Evolutionary conservation across 176 grass and related monocot genomes (phyloP), one percentile per base, ranked within the genome.

Genomic region (Oryza glaberrima): DNA sequence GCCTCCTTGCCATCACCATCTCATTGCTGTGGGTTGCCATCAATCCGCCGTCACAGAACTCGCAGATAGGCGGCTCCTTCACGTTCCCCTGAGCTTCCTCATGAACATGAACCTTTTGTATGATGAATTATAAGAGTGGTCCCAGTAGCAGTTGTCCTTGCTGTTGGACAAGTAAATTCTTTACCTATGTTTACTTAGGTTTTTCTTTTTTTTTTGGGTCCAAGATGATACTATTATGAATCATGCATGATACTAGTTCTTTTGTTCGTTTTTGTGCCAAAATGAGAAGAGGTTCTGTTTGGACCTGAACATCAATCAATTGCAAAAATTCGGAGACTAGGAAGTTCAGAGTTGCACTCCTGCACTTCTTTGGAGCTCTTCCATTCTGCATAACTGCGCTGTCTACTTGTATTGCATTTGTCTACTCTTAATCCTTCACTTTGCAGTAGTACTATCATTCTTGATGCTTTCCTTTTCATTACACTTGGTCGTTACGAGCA

Each of bases 11-110:
- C 71, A 99, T 99, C 75, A 96, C 94, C 48, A 98, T 98, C 70
- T 98, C 95, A 3, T 85, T 98, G 17, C 91, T 98, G 73, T 95
- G 95, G 95, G 94, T 99, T 3, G 92, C 97, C 22, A 92, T 99
- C 90, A 92, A 88, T 17, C 97, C 93, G 1, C 91, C 97, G 0
- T 94, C 94, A 0, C 77, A 52, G 25, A 92, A 91, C 86, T 86
- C 92, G 2, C 86, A 90, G 70, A 99, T 99, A 3, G 97, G 97
- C 0, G 97, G 97, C 3, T 91, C 91, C 13, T 99, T 99, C 85
- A 94, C 94, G 2, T 99, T 99, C 84, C 97, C 97, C 28, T 99
- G 92, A 99, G 28, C 72, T 69, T 75, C 9, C 58, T 15, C 30
- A 9, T 56, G 20, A 64, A 13, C 23, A 32, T 32, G 30, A 32